These are phyloP conservation scores for Solanum aculeatissimum DNA, from an alignment of 305 asterid species.

Conservation along the genomic window DNA sequence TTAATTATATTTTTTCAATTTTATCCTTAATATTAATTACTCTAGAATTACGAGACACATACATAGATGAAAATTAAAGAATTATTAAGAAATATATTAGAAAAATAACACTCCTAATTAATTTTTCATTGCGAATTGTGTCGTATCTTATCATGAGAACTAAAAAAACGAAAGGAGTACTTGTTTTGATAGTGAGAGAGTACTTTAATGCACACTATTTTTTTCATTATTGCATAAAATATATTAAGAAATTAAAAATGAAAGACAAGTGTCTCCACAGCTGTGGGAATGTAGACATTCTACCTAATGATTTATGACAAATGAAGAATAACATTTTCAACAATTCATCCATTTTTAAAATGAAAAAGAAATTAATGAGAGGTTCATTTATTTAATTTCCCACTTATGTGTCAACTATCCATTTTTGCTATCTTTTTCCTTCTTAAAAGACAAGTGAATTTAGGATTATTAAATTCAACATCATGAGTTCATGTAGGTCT, in stretches of 20 bases:
- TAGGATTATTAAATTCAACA: background rate
- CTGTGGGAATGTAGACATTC: constrained; percentile 12
- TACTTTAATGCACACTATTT: background rate
- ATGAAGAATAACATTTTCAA: background rate
- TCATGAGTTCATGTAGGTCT: background rate
- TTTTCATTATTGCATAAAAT: background rate
- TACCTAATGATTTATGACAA: background rate
- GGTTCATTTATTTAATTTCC: background rate
- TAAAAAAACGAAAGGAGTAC: background rate
- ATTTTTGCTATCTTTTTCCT: background rate
- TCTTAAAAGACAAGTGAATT: background rate
- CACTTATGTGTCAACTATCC: background rate
- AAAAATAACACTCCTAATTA: too few species aligned
- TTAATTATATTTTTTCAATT: too few species aligned
- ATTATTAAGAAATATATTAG: too few species aligned
- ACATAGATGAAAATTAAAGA: too few species aligned
- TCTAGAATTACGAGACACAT: too few species aligned
- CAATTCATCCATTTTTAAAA: background rate
- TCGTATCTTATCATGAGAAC: too few species aligned
- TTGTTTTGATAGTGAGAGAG: too few species aligned
- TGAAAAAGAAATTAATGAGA: background rate
- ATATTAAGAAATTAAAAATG: background rate
- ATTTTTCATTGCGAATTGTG: too few species aligned
- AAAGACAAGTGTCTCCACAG: constrained; percentile 4
- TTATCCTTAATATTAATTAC: too few species aligned